Base-by-base conservation (phyloP, 2,329 filamentous ascomycete species). In the Salinomyces thailandicus region DNA sequence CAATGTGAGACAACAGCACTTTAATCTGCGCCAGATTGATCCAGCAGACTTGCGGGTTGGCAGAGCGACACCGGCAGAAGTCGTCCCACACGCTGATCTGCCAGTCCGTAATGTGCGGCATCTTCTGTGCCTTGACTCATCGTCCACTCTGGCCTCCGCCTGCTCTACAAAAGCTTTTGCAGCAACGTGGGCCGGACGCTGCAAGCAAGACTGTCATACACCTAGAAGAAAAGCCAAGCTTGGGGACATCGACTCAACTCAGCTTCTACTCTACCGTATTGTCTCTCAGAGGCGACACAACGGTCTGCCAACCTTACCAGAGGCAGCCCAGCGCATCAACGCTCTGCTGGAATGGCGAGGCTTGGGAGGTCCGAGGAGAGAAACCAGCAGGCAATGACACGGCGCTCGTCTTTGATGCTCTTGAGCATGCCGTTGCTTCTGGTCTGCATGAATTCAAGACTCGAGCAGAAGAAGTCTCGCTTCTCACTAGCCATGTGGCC, bases 341-440 rank as follows among this genome's bases (percentile, higher is more conserved):
- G 1, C 68, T 98, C 2, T 95, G 89, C 69, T 98, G 91, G 91
- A 98, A 98, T 54, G 91, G 91, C 29, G 91, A 98, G 58, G 89
- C 86, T 1, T 98, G 91, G 91, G 79, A 73, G 39, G 69, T 93
- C 33, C 62, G 61, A 6, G 70, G 69, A 20, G 50, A 69, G 7
- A 51, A 58, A 1, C 66, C 94, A n/a, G 40, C 53, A 27, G 82
- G 77, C 39, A 95, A 94, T 54, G 91, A 98, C 60, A 83, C 83
- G 3, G 71, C 80, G 50, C 62, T 66, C 5, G 66, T 96, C 13
- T 78, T 89, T 52, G 53, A 67, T 20, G 11, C 31, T 20, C 17
- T 18, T 8, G 17, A 8, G 7, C 9, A 31, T 9, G 3, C 9
- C 11, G 15, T 32, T 5, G 18, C 13, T 2, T 7, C 11, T 26